These are phyloP conservation scores for Spiraea crenata DNA, from an alignment of 331 rosid species.

Conservation along the genomic window DNA sequence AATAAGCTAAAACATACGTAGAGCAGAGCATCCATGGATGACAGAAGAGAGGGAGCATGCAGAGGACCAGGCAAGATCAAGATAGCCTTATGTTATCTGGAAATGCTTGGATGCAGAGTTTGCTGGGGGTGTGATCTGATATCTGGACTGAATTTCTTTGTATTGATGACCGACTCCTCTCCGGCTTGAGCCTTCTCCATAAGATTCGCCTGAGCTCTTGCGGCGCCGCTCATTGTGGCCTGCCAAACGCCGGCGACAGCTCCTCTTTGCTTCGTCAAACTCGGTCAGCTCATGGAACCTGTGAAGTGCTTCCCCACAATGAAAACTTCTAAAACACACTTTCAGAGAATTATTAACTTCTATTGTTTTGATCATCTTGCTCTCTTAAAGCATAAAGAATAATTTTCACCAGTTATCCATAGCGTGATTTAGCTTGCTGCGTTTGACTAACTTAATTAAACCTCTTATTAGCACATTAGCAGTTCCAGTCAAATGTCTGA, in stretches of 20 bases:
- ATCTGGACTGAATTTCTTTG: constrained; percentile 39
- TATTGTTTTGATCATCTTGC: background rate
- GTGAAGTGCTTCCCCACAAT: background rate
- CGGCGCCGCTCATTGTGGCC: constrained; percentile 90
- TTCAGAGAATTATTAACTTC: too few species aligned
- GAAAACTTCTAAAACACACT: background rate
- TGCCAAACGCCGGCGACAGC: constrained; percentile 83
- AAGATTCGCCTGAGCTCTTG: constrained; percentile 44
- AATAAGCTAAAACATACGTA: background rate
- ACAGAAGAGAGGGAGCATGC: constrained; percentile 84
- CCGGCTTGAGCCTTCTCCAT: constrained; percentile 47
- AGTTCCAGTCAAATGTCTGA: constrained; percentile 4
- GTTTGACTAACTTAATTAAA: background rate
- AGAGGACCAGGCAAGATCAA: background rate
- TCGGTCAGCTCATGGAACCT: constrained; percentile 87
- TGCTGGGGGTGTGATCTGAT: constrained; percentile 45
- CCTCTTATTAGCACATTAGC: background rate
- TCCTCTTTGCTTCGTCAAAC: constrained; percentile 89
- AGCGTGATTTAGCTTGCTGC: background rate
- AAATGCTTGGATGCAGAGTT: constrained; percentile 51
- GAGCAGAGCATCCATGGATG: constrained; percentile 34
- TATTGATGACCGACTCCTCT: constrained; percentile 30
- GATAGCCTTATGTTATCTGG: constrained; percentile 38
- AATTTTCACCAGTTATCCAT: background rate
- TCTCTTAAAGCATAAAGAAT: background rate